Percentiles rank a stretch among this genome's conserved stretches.
Conservation (phyloP, 257 asterid species). For the Solanum chilense region DNA sequence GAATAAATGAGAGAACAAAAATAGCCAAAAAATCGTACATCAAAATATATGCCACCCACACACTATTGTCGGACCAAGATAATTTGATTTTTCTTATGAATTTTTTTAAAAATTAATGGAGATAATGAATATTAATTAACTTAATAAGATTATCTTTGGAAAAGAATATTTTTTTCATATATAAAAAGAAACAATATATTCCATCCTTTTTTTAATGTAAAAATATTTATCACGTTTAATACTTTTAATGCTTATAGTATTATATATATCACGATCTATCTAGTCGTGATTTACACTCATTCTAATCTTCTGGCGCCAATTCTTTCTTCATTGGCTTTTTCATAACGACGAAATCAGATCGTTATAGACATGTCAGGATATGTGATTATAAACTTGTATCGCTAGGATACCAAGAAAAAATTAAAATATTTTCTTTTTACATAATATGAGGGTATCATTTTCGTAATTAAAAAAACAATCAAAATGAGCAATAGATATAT, state of each 20-base stretch:
- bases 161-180: too few species aligned
- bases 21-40: slow-evolving; percentile 4
- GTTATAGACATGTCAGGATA: background rate
- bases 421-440: background rate
- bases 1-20: background rate
- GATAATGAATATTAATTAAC: background rate
- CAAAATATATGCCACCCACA: slow-evolving; percentile 21
- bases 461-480: too few species aligned
- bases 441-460: too few species aligned
- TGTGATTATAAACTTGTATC: background rate
- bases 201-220: background rate
- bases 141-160: background rate
- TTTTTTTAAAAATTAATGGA: background rate
- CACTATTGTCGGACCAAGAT: slow-evolving; percentile 19
- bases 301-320: too few species aligned
- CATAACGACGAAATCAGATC: too few species aligned
- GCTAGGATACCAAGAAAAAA: accelerated
- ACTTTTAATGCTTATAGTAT: background rate
- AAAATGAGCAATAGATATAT: background rate
- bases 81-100: background rate
- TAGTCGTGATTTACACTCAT: too few species aligned
- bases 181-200: background rate
- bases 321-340: too few species aligned
- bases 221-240: too few species aligned
- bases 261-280: background rate